Evolutionary conservation across 2,329 filamentous ascomycete species (phyloP).

Genomic region (Bipolaris cookei): DNA sequence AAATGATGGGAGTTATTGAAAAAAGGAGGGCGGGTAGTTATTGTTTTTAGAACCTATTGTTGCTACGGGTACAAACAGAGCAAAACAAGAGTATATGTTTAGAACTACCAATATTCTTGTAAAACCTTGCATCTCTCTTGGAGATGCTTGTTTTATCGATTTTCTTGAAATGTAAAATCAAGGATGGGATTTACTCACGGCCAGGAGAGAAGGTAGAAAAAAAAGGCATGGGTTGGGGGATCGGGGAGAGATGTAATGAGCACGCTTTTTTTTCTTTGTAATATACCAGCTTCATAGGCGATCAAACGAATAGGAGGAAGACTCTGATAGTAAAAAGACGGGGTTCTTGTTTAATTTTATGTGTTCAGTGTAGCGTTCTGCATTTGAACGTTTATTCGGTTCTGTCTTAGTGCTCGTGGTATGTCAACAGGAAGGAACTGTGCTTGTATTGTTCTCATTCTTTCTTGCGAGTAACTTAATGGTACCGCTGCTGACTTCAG

Average conservation of each 20-base stretch:
- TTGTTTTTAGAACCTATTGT: neutral
- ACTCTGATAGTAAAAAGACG: neutral
- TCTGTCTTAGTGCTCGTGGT: neutral
- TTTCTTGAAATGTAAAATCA: no score
- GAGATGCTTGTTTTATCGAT: no score
- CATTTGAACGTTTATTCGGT: neutral
- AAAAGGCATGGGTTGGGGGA: neutral
- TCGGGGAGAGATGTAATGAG: neutral
- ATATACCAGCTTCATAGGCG: conserved; percentile 10
- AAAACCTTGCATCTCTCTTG: no score
- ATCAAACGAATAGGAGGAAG: neutral
- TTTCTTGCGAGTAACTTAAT: no score
- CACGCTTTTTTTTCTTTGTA: neutral
- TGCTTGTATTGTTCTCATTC: no score
- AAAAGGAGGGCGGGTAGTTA: no score
- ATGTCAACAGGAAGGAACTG: no score
- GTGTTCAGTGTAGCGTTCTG: neutral
- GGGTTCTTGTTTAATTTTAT: neutral
- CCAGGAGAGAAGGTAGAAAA: neutral
- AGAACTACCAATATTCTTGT: no score
- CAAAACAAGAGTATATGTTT: neutral
- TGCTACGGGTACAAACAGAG: neutral
- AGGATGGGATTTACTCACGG: no score
- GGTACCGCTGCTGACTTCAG: no score
- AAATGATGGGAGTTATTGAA: no score